Base-by-base conservation (phyloP, 352 stramenopile genomes). In the Lagenidium giganteum region DNA sequence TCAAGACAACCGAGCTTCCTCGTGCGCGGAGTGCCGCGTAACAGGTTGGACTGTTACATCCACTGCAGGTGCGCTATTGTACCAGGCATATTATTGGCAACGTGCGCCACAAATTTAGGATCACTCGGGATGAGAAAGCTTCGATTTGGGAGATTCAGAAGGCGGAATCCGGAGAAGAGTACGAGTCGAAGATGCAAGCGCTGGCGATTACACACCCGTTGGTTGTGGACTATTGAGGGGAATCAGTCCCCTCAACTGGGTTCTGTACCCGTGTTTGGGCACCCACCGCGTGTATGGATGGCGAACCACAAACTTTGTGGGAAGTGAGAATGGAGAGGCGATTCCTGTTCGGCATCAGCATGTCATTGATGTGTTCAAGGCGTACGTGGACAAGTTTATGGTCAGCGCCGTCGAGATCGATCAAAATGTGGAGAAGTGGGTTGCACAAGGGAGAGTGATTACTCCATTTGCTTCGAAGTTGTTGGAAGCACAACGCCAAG, bases 111-210 rank as follows among this genome's bases (percentile, higher is more conserved):
- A 38, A 38, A 11, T 38, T 38, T 20, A 37, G 23, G 11, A 37
- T 16, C 18, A 6, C 26, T 33, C 8, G 31, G 25, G 42, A 51
- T 22, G 22, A 45, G 24, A n/a, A n/a, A n/a, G n/a, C n/a, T n/a
- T 20, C 39, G 4, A 26, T 57, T 7, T 63, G 47, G 28, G 24
- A 12, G 7, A 24, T 57, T 4, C 54, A 63, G 25, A 22, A 35
- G 18, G 23, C 23, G 17, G 37, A 45, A 18, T 36, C 20, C 12
- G 32, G 11, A 16, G 32, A 16, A 38, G 11, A 20, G 12, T n/a
- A 21, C 17, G 11, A 11, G 17, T 11, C 17, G 7, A 16, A 38
- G 7, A 38, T 38, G 11, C 11, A 38, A 16, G 12, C 32, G 12
- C 7, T 38, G 11, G 32, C 18, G 32, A 26, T 51, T 11, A 38